These are phyloP conservation scores for Backusella luteola DNA, from an alignment of 192 early-diverging fungal genomes.

Conservation along the genomic window DNA sequence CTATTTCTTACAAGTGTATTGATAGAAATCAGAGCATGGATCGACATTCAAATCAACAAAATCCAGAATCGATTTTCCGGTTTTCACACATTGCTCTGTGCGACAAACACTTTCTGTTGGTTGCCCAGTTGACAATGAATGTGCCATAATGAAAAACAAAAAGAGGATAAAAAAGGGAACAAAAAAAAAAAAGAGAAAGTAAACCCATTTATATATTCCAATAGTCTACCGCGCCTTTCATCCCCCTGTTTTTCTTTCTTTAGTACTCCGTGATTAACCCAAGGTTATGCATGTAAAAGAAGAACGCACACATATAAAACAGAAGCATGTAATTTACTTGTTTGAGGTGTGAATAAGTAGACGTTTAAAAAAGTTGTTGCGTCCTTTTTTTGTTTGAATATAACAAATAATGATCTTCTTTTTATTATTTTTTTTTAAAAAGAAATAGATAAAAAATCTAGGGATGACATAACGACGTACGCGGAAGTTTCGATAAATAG, in stretches of 20 bases:
- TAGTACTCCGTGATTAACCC: slow-evolving; percentile 9
- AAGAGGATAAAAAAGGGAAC: neutral
- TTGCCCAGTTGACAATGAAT: neutral
- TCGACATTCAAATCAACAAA: slow-evolving; percentile 55
- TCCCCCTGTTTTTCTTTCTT: neutral
- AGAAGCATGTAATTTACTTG: neutral
- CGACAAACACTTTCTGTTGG: slow-evolving; percentile 37
- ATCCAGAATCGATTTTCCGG: slow-evolving; percentile 49
- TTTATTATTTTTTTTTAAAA: neutral
- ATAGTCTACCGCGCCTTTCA: neutral
- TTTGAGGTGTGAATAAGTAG: neutral
- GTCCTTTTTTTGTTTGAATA: no score
- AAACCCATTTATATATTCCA: neutral
- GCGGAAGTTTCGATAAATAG: neutral
- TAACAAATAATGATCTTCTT: no score
- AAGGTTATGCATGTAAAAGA: neutral
- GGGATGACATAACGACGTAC: neutral
- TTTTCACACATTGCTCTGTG: slow-evolving; percentile 52
- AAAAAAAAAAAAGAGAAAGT: neutral
- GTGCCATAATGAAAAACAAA: neutral
- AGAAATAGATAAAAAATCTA: neutral
- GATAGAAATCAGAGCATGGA: slow-evolving; percentile 70
- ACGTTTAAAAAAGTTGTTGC: neutral
- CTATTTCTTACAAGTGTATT: slow-evolving; percentile 54
- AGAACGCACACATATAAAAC: neutral